Base-by-base conservation (phyloP, 2,329 filamentous ascomycete genomes). In the Exophiala aquamarina region DNA sequence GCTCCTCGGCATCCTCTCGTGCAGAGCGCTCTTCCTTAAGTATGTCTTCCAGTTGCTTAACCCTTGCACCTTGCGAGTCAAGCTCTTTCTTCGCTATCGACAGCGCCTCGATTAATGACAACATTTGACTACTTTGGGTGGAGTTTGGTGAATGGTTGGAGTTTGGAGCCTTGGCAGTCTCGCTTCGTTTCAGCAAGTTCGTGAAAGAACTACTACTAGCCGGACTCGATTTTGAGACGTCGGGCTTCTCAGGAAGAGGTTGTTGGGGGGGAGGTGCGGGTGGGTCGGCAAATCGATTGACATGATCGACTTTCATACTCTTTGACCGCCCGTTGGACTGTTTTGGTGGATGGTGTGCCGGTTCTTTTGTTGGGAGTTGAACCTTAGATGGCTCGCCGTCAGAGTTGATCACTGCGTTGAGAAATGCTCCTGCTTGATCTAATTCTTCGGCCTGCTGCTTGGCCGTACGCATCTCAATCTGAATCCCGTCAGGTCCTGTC, bases 181-280 rank as follows among this genome's bases (percentile, higher is more conserved):
- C 83, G 3, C 77, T 78, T 45, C 90, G 81, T 63, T 88, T 90
- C 21, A 95, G 68, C 1, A 88, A 81, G 0, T 84, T 81, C 34
- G 69, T 70, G 17, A 66, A 64, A 20, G 66, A 61, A 2, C 70
- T 69, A 14, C 73, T 64, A 14, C 71, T 64, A 45, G 73, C 71
- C 0, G 78, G 61, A 14, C 68, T 69, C 34, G 65, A 69, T 59
- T 70, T 76, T 47, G 68, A 74, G 13, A 78, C 81, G 66, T 95
- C 89, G 0, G 92, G 92, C 66, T 96, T 96, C 64, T 96, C 91
- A 1, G 92, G 92, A 4, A 97, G 74, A 11, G 92, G 92, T 59
- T 95, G 91, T 59, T 95, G 90, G 20, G 92, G 92, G 19, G 92
- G 92, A 6, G 92, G 92, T 17, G 91, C 92, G 3, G 92, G 92